Evolutionary conservation across 768 basidiomycete species (phyloP).

Genomic region (Rhodotorula graminis): DNA sequence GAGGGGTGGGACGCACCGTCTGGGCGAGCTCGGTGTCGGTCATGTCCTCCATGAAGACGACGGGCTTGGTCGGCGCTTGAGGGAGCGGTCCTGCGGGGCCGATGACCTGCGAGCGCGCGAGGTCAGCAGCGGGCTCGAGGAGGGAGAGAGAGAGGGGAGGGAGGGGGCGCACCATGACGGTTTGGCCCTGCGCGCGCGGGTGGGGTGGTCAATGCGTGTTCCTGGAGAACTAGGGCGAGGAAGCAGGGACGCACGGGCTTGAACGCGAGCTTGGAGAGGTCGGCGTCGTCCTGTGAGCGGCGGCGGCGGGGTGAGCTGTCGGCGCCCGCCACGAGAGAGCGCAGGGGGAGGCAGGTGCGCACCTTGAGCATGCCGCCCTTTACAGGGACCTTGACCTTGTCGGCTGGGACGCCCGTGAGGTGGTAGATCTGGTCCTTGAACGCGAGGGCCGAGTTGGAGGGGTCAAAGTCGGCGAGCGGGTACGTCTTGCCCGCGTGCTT

Average conservation of each 20-base stretch:
- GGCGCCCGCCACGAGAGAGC: too few species aligned
- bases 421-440: conserved; percentile 83
- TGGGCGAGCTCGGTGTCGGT: conserved; percentile 72
- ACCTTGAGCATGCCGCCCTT: conserved; percentile 56
- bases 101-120: conserved; percentile 54
- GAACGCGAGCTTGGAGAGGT: conserved; percentile 75
- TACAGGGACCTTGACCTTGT: conserved; percentile 96
- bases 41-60: conserved; percentile 90
- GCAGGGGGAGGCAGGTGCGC: neutral
- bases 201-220: neutral
- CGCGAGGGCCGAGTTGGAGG: conserved; percentile 60
- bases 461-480: conserved; percentile 63
- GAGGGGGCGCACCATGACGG: conserved; percentile 59
- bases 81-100: conserved; percentile 89
- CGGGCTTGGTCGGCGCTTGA: conserved; percentile 70
- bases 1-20: conserved; percentile 55
- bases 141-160: neutral
- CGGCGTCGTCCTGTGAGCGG: conserved; percentile 70
- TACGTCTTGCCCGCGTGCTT: conserved; percentile 83
- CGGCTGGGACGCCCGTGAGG: conserved; percentile 75
- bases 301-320: neutral
- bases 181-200: conserved; percentile 63
- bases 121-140: too few species aligned
- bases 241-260: conserved; percentile 61
- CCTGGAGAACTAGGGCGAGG: neutral